phyloP scores from a whole-genome alignment of 2,329 filamentous ascomycete genomes.

The Fusarium tanahbumbuense region DNA sequence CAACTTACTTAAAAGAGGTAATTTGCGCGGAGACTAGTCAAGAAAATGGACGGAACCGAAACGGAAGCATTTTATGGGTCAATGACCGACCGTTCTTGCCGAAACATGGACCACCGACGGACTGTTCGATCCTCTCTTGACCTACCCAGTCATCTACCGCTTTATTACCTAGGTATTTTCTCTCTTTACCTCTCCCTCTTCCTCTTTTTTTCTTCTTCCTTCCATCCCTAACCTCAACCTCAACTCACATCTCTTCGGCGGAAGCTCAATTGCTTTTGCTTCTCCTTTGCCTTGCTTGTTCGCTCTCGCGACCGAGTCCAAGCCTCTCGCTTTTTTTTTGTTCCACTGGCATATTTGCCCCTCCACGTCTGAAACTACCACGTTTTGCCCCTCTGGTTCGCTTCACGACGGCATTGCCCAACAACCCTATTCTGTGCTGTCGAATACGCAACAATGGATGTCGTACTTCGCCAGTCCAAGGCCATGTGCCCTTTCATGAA shows the following conservation, averaged over 20 bases:
- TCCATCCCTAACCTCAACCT: not conserved
- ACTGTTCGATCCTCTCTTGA: conserved; percentile 22
- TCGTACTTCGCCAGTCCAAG: conserved; percentile 93
- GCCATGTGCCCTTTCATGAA: conserved; percentile 97
- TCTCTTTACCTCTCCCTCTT: not conserved
- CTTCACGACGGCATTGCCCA: conserved; percentile 18
- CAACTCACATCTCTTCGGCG: not conserved
- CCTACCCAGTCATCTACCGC: conserved; percentile 17
- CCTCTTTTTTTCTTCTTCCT: not conserved
- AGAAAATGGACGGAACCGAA: conserved; percentile 37
- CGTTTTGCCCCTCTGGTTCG: conserved; percentile 33
- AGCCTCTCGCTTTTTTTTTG: conserved; percentile 31
- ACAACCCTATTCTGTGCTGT: conserved; percentile 9
- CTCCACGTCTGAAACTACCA: conserved; percentile 21
- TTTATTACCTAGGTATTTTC: conserved; percentile 17
- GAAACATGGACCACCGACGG: conserved; percentile 35
- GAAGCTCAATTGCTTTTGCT: conserved; percentile 31
- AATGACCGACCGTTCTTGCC: conserved; percentile 40
- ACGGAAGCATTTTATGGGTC: conserved; percentile 43
- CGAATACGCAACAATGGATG: conserved; percentile 75
- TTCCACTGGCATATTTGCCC: conserved; percentile 29
- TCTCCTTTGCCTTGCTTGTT: conserved; percentile 31
- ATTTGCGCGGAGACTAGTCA: conserved; percentile 27
- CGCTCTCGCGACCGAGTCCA: conserved; percentile 23
- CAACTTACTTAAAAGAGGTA: conserved; percentile 32